Base-by-base conservation (phyloP, 345 rosid genomes). In the Gossypium arboreum region DNA sequence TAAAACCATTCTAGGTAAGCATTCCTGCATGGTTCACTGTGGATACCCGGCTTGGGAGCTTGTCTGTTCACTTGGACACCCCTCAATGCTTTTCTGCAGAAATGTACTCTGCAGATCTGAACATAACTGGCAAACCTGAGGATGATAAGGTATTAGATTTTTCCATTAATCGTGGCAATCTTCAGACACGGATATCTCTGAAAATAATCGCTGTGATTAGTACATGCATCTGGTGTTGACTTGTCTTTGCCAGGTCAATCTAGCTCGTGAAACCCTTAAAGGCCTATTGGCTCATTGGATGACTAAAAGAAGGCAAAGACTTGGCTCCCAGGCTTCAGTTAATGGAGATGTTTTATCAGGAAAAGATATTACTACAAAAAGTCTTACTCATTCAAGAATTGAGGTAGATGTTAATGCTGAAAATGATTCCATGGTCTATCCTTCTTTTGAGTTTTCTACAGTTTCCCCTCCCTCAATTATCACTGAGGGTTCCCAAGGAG, bases 11-110 rank as follows among this genome's bases (percentile, higher is more conserved):
- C 74, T 76, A 96, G 99, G 98, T 93, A 59, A 96, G 99, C 87
- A 86, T 96, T 81, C 99, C 99, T 82, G 89, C 97, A 15, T 96
- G 99, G 99, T 96, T 90, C 83, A 85, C 92, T 45, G 92, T 92
- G 81, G 99, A 96, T 80, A 86, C 97, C n/a, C 86, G 97, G 85
- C 95, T 93, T 79, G 98, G 99, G 75, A 88, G 95, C 84, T 88
- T 96, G 86, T 92, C 98, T 54, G 64, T 93, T 72, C 98, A 93
- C 86, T 86, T 96, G 88, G 99, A 96, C 67, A 90, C 95, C 7
- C 98, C 99, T 41, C 99, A 96, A 78, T 96, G 99, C 88, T 96
- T 96, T 83, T 88, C 97, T 15, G 99, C 99, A 0, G 98, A 93
- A 85, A 92, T 96, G 99, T 96, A 96, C 86, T 89, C 98, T 44